phyloP scores from a whole-genome alignment of 257 asterid species.

The Leptodermis oblonga region DNA sequence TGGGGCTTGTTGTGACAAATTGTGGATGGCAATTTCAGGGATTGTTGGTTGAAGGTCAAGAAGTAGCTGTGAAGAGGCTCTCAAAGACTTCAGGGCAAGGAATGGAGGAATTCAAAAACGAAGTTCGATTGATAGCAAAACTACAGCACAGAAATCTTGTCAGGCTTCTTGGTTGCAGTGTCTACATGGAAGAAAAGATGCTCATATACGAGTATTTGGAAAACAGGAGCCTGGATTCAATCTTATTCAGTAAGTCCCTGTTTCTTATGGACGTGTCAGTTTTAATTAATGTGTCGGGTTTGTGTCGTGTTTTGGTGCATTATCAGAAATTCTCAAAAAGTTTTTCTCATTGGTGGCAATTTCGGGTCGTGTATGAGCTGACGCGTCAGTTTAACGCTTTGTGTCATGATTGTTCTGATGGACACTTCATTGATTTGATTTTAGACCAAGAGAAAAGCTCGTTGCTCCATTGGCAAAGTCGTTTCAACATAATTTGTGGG shows the following conservation, averaged over 20 bases:
- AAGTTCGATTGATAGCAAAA: constrained; percentile 36
- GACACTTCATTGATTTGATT: neutral
- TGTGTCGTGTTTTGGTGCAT: no score
- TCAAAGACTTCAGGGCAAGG: constrained; percentile 49
- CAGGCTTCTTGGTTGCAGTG: constrained; percentile 38
- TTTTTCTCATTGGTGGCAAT: neutral
- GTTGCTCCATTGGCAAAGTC: constrained; percentile 31
- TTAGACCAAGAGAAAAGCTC: constrained; percentile 28
- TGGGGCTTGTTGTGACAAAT: neutral
- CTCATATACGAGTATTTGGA: constrained; percentile 42
- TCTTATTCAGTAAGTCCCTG: constrained; percentile 32
- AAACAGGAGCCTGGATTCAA: constrained; percentile 38
- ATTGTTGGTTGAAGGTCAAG: constrained; percentile 31
- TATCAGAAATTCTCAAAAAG: no score
- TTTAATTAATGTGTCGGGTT: no score
- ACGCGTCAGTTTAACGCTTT: no score
- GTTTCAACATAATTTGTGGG: constrained; percentile 40
- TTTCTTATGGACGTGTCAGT: no score
- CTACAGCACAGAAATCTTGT: constrained; percentile 48
- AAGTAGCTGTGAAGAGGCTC: constrained; percentile 49
- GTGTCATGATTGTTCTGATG: neutral
- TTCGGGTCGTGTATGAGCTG: neutral
- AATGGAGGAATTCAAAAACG: constrained; percentile 39
- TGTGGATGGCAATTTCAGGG: constrained; percentile 24
- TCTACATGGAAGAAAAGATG: constrained; percentile 38